Base-by-base conservation (phyloP, 345 rosid genomes). In the Aethionema arabicum region DNA sequence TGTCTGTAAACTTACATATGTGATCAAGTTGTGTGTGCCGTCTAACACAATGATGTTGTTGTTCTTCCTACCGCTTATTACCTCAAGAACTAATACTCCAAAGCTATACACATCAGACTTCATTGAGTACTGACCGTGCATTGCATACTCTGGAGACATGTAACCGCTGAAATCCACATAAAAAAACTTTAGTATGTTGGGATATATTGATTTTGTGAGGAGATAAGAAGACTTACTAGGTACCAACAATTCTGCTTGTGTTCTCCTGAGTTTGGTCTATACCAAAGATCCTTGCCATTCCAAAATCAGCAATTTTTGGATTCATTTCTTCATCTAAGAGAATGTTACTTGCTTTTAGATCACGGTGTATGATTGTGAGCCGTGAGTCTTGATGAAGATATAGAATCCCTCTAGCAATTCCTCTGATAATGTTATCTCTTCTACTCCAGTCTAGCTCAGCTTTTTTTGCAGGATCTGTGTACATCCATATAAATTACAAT, bases 181-280 rank as follows among this genome's bases (percentile, higher is more conserved):
- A 7, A 8, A 6, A 10, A 41, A 41, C 12, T 43, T 29, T 21
- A 67, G 38, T 35, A 67, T 31, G 47, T 56, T n/a, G 2, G 41
- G 6, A 8, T 21, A 11, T 10, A 32, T 12, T 5, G 9, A 16
- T 43, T 11, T 54, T 55, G 46, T 8, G 32, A 56, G 11, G 7
- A 29, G 51, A 8, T 12, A 40, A 48, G 27, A 57, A 63, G 53
- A 32, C 70, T 72, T 78, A 82, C 90, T 41, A 74, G 43, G 91
- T 82, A 15, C 85, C 84, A 0, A 78, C 78, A 0, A 82, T 57
- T 57, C 74, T 63, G 15, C 56, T 64, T 2, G 90, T 84, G 12
- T 52, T 77, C 42, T 46, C 68, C 52, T 55, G 48, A 44, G 56
- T 39, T 49, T 65, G 66, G 42, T 74, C 55, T 4, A 49, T 67